A percentile compares a stretch with the other conserved stretches of the same genome.
Conservation (phyloP, 495 filamentous ascomycete species). For the Jackrogersella multiformis region DNA sequence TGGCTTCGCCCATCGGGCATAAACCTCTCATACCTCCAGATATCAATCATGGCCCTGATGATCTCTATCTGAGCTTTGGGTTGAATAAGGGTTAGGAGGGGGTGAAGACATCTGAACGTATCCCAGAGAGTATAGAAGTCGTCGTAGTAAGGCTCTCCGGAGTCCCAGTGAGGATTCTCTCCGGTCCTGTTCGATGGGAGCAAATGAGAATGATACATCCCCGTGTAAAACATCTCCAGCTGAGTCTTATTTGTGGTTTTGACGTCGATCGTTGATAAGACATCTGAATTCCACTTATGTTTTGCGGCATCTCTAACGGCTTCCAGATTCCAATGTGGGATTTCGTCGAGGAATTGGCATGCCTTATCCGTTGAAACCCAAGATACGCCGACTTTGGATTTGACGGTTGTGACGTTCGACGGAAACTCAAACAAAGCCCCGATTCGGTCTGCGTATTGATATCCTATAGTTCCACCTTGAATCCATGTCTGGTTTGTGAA, state of each 20-base stretch:
- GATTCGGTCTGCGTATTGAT: conserved; percentile 45
- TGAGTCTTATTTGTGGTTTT: conserved; percentile 61
- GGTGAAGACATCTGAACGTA: conserved; percentile 66
- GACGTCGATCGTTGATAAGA: conserved; percentile 68
- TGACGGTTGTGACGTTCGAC: conserved; percentile 51
- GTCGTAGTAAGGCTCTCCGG: conserved; percentile 69
- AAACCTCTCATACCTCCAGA: conserved; percentile 71
- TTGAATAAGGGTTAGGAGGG: conserved; percentile 69
- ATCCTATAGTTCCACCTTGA: conserved; percentile 26
- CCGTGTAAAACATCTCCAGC: conserved; percentile 66
- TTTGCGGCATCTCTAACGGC: conserved; percentile 58
- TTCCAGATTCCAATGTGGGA: conserved; percentile 58
- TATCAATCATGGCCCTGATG: conserved; percentile 73
- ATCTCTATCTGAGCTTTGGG: conserved; percentile 69
- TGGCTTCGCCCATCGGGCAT: conserved; percentile 68
- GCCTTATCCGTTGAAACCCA: conserved; percentile 71
- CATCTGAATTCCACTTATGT: conserved; percentile 64
- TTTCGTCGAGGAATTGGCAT: conserved; percentile 66
- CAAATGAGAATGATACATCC: conserved; percentile 72
- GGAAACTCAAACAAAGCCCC: conserved; percentile 50
- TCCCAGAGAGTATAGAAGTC: conserved; percentile 65
- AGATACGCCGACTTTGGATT: conserved; percentile 73
- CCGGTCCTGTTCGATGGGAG: conserved; percentile 73
- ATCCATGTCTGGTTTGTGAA: conserved; percentile 29
- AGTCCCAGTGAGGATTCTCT: conserved; percentile 72